phyloP scores from a whole-genome alignment of 768 basidiomycete species.

The Amanita jacksonii region DNA sequence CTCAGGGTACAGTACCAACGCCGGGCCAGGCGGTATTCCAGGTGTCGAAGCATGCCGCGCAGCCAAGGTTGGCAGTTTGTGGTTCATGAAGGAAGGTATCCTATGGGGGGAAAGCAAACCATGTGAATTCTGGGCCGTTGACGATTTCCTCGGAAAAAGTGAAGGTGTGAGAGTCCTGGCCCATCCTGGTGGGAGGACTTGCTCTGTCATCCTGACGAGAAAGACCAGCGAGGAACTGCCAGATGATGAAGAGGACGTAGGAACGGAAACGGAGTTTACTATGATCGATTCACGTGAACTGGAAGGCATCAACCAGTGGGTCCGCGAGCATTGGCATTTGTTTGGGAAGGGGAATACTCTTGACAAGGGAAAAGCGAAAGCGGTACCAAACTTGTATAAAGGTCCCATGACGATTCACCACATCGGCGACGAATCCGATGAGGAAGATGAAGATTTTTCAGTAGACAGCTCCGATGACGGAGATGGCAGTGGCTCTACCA shows the following conservation, averaged over 20 bases:
- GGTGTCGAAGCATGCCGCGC: conserved; percentile 62
- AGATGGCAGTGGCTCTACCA: conserved; percentile 12
- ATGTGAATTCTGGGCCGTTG: conserved; percentile 66
- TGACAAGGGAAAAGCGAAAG: conserved; percentile 12
- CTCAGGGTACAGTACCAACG: conserved; percentile 25
- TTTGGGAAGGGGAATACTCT: conserved; percentile 37
- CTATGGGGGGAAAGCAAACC: conserved; percentile 72
- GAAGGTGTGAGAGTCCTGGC: conserved; percentile 48
- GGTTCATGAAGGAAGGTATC: conserved; percentile 61
- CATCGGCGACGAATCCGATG: conserved; percentile 33
- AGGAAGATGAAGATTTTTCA: conserved; percentile 35
- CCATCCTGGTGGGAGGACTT: conserved; percentile 53
- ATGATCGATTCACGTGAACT: conserved; percentile 67
- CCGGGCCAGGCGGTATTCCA: conserved; percentile 36
- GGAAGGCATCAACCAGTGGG: conserved; percentile 58
- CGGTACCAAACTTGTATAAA: conserved; percentile 8
- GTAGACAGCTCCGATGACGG: conserved; percentile 19
- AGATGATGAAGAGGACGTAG: conserved; percentile 29
- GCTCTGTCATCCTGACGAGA: conserved; percentile 46
- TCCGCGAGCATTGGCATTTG: conserved; percentile 40
- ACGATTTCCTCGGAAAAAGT: conserved; percentile 39
- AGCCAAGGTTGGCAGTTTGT: conserved; percentile 63
- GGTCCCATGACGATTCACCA: conserved; percentile 24
- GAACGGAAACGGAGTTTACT: conserved; percentile 56
- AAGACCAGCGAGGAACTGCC: conserved; percentile 20